Evolutionary conservation across 1,284 basidiomycete genomes (phyloP).

Genomic region (Sparassis latifolia): DNA sequence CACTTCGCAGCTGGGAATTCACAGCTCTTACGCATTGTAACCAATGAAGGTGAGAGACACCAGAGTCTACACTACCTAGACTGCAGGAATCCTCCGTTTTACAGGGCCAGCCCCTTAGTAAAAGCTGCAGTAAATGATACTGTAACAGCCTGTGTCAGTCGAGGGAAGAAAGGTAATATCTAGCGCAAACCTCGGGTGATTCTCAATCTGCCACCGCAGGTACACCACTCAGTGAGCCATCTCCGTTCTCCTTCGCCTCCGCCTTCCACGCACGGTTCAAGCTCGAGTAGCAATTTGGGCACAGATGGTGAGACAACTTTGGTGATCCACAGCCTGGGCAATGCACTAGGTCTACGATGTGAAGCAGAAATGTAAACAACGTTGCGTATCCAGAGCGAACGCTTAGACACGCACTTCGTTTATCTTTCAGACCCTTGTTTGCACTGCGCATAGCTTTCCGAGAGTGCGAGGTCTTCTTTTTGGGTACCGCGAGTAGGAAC

Average conservation of each 20-base stretch:
- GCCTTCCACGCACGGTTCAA: conserved; percentile 66
- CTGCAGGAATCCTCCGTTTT: too few relatives aligned
- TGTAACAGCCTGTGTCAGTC: not conserved
- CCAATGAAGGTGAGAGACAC: too few relatives aligned
- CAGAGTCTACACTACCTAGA: too few relatives aligned
- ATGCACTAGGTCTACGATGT: conserved; percentile 72
- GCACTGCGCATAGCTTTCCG: conserved; percentile 92
- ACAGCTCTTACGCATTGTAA: too few relatives aligned
- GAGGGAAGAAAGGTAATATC: not conserved
- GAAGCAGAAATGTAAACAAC: conserved; percentile 2
- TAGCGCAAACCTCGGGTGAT: not conserved
- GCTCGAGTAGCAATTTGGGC: conserved; percentile 78
- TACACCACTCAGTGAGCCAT: not conserved
- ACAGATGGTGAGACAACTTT: conserved; percentile 88
- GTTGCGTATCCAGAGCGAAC: conserved; percentile 3
- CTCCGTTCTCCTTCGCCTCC: conserved; percentile 19
- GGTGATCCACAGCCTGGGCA: conserved; percentile 89
- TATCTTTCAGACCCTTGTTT: conserved; percentile 94
- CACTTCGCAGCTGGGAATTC: too few relatives aligned
- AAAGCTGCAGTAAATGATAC: too few relatives aligned
- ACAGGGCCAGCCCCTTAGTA: too few relatives aligned
- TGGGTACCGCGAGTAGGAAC: conserved; percentile 88
- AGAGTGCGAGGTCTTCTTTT: conserved; percentile 91
- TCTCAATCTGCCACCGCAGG: not conserved
- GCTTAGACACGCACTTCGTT: conserved; percentile 61